Evolutionary conservation across 2,329 filamentous ascomycete species (phyloP).

Genomic region (Venturia carpophila): DNA sequence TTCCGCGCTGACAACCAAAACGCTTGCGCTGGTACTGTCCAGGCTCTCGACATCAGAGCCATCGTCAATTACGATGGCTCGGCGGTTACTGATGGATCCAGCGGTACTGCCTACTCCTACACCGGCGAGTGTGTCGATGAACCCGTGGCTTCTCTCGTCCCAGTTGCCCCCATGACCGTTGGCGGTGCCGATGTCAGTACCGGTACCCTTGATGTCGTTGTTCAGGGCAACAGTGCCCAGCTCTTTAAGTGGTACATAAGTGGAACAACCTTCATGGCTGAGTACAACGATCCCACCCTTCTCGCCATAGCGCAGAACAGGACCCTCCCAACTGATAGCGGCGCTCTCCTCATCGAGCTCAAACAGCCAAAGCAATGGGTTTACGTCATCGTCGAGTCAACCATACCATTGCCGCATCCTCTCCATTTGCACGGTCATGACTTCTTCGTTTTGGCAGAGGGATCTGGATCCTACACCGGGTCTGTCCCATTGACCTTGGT

Average conservation of each 20-base stretch:
- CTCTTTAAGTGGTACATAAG: conserved; percentile 37
- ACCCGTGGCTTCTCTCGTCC: conserved; percentile 29
- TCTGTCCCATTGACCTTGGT: conserved; percentile 23
- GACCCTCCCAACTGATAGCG: conserved; percentile 28
- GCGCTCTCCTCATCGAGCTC: conserved; percentile 24
- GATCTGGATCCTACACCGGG: conserved; percentile 23
- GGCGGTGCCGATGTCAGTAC: conserved; percentile 22
- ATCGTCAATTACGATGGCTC: conserved; percentile 32
- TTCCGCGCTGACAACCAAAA: conserved; percentile 27
- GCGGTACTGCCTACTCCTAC: conserved; percentile 28
- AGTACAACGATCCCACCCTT: conserved; percentile 35
- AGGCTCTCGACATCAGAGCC: conserved; percentile 28
- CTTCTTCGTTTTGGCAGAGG: conserved; percentile 25
- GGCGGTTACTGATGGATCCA: conserved; percentile 25
- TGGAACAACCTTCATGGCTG: conserved; percentile 32
- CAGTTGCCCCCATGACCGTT: conserved; percentile 26
- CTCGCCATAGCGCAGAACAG: conserved; percentile 29
- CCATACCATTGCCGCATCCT: conserved; percentile 19
- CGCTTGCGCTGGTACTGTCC: conserved; percentile 31
- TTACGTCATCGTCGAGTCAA: conserved; percentile 18
- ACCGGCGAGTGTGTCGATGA: conserved; percentile 34
- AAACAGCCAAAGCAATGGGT: conserved; percentile 11
- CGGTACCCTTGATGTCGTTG: conserved; percentile 27
- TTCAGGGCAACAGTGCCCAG: conserved; percentile 27
- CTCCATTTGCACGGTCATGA: conserved; percentile 19